Base-by-base conservation (phyloP, 805 yeast species). In the Metschnikowia aberdeeniae region DNA sequence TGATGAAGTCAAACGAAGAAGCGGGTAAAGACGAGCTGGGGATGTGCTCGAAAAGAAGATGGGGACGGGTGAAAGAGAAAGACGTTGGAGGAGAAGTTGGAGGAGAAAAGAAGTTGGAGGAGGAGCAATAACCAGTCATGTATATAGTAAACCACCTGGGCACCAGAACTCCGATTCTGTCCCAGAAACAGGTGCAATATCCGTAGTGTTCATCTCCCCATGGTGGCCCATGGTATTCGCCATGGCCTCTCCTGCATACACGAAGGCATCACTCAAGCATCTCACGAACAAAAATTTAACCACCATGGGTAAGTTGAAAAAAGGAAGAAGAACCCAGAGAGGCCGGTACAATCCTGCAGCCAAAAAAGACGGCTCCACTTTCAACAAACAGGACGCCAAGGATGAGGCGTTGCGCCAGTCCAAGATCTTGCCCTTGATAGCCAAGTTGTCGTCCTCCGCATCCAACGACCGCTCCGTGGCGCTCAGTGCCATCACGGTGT, bases 381-480 rank as follows among this genome's bases (percentile, higher is more conserved):
- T 41, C 3, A 48, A 54, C 5, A 61, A 49, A 17, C 57, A 59
- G 31, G 54, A 52, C 5, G 47, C 52, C 13, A 75, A 74, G 47
- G 84, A 78, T 54, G 81, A 76, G 38, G 59, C 57, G 13, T 56
- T 76, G 14, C 70, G 78, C 39, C 72, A 71, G 49, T 78, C 76
- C 46, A 84, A 80, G 57, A 77, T 89, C 47, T 60, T 78, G 28
- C 93, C 96, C 1, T 66, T 90, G 51, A 68, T 89, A 17, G 73
- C 76, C 44, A 81, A 86, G 55, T 67, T 90, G 45, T 67, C 76
- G 42, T 77, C 89, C 3, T 64, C 79, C 1, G 71, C 79, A 6
- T 78, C 86, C 2, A 82, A 83, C 57, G 97, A 90, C 48, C 75
- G 88, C 47, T 74, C 86, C 0, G 80, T 85, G 79, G 92, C 96